phyloP scores from a whole-genome alignment of 2,329 filamentous ascomycete species.

The Penicillium oxalicum region DNA sequence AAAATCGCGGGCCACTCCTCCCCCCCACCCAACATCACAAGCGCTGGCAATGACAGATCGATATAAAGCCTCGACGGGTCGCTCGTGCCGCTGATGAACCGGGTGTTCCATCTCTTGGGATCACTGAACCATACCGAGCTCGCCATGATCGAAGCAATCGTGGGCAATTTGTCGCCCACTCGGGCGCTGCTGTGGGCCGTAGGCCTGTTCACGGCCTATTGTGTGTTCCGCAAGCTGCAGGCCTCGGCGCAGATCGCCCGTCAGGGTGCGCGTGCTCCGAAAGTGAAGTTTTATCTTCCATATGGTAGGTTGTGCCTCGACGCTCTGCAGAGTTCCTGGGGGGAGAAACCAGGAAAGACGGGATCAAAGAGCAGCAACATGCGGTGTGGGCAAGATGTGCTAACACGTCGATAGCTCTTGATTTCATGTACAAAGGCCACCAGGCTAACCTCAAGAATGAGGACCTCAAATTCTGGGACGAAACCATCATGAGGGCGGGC shows the following conservation, averaged over 20 bases:
- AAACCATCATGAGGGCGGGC: slow-evolving; percentile 41
- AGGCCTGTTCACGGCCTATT: slow-evolving; percentile 36
- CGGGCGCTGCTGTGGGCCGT: slow-evolving; percentile 35
- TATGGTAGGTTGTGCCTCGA: slow-evolving; percentile 24
- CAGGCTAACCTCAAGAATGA: slow-evolving; percentile 47
- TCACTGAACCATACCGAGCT: background rate
- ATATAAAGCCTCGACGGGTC: background rate
- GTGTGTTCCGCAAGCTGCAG: slow-evolving; percentile 25
- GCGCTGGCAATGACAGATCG: too few relatives aligned
- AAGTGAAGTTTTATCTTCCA: slow-evolving; percentile 30
- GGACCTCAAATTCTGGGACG: slow-evolving; percentile 58
- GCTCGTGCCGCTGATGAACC: background rate
- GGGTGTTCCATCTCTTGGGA: background rate
- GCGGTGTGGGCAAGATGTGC: background rate
- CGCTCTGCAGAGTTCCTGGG: background rate
- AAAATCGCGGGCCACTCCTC: too few relatives aligned
- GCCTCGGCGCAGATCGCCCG: slow-evolving; percentile 25
- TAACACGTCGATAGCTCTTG: slow-evolving; percentile 49
- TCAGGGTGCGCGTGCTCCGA: slow-evolving; percentile 34
- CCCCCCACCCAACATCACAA: too few relatives aligned
- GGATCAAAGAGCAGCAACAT: background rate
- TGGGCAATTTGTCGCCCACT: slow-evolving; percentile 43
- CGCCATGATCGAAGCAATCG: slow-evolving; percentile 45
- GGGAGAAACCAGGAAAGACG: too few relatives aligned
- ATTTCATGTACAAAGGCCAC: slow-evolving; percentile 57